A percentile compares a stretch with the other conserved stretches of the same genome.
phyloP scores from a whole-genome alignment of 306 rosid species.

The Elaeagnus macrophylla region DNA sequence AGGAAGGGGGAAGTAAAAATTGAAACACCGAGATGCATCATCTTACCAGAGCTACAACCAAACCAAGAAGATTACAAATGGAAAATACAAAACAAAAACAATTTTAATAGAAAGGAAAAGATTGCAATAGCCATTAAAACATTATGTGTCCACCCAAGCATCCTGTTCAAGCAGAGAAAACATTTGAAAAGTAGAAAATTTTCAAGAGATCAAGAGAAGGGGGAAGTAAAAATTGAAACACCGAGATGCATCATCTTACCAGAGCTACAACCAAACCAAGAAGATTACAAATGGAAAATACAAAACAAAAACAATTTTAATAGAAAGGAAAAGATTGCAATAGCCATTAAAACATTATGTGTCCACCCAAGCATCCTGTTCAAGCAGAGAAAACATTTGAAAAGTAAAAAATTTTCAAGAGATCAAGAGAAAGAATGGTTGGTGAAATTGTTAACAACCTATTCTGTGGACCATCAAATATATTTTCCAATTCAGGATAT shows the following conservation, averaged over 20 bases:
- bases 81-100: background rate
- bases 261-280: too few species aligned
- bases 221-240: background rate
- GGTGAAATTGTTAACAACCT: conserved; percentile 38
- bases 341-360: background rate
- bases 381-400: conserved; percentile 12
- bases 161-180: conserved; percentile 9
- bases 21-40: too few species aligned
- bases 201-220: conserved; percentile 13
- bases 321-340: too few species aligned
- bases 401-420: conserved; percentile 19
- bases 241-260: too few species aligned
- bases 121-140: background rate
- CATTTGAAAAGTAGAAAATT: conserved; percentile 15
- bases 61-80: background rate
- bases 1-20: background rate
- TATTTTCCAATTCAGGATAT: conserved; percentile 79
- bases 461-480: conserved; percentile 68
- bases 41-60: too few species aligned
- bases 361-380: background rate
- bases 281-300: background rate
- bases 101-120: too few species aligned
- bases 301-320: too few species aligned
- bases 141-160: background rate
- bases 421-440: conserved; percentile 24